Conservation (phyloP, 768 basidiomycete genomes). For the Cantharellus cinnabarinus region DNA sequence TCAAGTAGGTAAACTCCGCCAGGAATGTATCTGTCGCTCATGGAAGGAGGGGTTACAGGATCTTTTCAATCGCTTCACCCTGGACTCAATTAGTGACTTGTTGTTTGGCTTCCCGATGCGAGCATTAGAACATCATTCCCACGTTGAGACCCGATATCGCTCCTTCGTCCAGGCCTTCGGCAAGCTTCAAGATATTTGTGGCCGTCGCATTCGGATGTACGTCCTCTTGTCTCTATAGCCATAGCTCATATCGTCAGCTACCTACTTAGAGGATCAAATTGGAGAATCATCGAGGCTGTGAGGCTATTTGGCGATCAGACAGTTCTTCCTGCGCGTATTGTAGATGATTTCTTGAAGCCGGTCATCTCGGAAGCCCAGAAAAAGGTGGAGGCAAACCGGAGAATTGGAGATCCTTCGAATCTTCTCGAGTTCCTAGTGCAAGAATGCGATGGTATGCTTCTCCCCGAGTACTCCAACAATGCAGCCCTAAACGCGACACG, state of each 20-base stretch:
- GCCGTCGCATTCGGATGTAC: slow-evolving; percentile 16
- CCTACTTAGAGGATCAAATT: slow-evolving; percentile 16
- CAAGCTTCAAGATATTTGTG: slow-evolving; percentile 19
- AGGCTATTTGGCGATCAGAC: slow-evolving; percentile 21
- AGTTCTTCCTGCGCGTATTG: slow-evolving; percentile 18
- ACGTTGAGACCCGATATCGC: slow-evolving; percentile 8
- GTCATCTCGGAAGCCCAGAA: slow-evolving; percentile 23
- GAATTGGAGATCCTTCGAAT: slow-evolving; percentile 12
- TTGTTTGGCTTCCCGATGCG: slow-evolving; percentile 31
- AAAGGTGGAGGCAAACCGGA: slow-evolving; percentile 29
- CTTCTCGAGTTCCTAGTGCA: slow-evolving; percentile 49
- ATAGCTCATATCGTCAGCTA: neutral
- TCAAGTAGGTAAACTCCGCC: no score
- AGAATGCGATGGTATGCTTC: slow-evolving; percentile 24
- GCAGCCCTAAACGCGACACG: neutral
- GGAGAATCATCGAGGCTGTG: slow-evolving; percentile 22
- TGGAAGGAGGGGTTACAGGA: slow-evolving; percentile 23
- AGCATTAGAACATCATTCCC: no score
- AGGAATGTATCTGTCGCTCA: no score
- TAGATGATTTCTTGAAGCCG: slow-evolving; percentile 35
- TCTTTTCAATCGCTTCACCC: slow-evolving; percentile 42
- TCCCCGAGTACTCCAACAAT: neutral
- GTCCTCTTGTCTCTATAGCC: neutral
- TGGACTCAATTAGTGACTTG: slow-evolving; percentile 55
- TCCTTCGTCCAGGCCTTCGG: slow-evolving; percentile 29